Conservation (phyloP, 2,329 filamentous ascomycete genomes). For the Colletotrichum cereale region DNA sequence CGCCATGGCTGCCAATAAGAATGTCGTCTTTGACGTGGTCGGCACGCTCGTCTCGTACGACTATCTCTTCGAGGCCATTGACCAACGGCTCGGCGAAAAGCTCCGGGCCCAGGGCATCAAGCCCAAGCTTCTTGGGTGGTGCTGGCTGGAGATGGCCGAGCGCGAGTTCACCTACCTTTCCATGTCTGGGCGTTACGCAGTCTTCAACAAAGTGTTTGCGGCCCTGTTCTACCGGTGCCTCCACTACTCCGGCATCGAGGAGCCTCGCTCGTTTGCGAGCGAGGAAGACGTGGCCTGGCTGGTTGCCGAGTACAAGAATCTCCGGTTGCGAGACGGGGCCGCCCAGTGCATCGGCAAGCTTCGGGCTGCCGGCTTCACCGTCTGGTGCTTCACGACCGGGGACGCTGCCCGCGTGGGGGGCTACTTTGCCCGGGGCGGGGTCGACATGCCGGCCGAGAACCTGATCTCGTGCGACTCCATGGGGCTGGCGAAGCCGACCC, state of each 20-base stretch:
- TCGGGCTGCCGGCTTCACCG: constrained; percentile 60
- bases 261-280: constrained; percentile 56
- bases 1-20: constrained; percentile 47
- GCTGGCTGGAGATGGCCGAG: constrained; percentile 62
- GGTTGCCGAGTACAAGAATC: constrained; percentile 53
- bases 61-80: constrained; percentile 56
- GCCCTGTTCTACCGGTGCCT: constrained; percentile 63
- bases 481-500: constrained; percentile 63
- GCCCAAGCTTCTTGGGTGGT: constrained; percentile 58
- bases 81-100: constrained; percentile 55
- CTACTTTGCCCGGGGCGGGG: constrained; percentile 62
- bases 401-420: constrained; percentile 62
- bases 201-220: constrained; percentile 57
- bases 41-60: constrained; percentile 63
- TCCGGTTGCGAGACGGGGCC: constrained; percentile 54
- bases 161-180: constrained; percentile 64
- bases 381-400: constrained; percentile 67
- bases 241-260: constrained; percentile 56
- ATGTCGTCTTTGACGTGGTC: constrained; percentile 66
- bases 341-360: constrained; percentile 58
- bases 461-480: constrained; percentile 63
- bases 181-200: constrained; percentile 57
- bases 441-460: constrained; percentile 64
- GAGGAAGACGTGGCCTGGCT: constrained; percentile 57
- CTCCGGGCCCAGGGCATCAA: constrained; percentile 55